phyloP scores from a whole-genome alignment of 2,329 filamentous ascomycete genomes.

The Bipolaris bicolor region DNA sequence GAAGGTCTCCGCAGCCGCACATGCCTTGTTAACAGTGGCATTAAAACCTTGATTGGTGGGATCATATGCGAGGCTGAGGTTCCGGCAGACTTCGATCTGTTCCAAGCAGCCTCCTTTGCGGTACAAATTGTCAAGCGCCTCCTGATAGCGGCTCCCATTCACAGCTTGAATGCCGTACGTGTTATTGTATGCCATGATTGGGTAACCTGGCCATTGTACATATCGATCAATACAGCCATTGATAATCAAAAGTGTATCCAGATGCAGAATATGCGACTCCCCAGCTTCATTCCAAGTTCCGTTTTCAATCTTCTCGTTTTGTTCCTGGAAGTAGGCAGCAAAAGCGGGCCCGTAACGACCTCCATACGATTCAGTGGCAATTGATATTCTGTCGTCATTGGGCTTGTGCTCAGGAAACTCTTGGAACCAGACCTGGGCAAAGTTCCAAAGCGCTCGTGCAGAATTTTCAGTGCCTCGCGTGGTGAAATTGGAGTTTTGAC shows the following conservation, averaged over 20 bases:
- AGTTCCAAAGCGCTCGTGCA: constrained; percentile 63
- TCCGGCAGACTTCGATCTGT: constrained; percentile 59
- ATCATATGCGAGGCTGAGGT: constrained; percentile 55
- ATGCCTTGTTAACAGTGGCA: constrained; percentile 48
- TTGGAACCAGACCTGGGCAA: constrained; percentile 66
- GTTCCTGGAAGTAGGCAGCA: constrained; percentile 61
- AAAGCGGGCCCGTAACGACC: constrained; percentile 65
- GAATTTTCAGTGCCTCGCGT: constrained; percentile 60
- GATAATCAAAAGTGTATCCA: constrained; percentile 63
- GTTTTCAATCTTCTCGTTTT: constrained; percentile 60
- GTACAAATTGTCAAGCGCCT: constrained; percentile 54
- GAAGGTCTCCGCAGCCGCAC: constrained; percentile 53
- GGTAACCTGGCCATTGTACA: constrained; percentile 56
- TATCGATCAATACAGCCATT: constrained; percentile 63
- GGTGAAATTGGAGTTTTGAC: constrained; percentile 51
- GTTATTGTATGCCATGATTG: constrained; percentile 62
- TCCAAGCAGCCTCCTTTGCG: constrained; percentile 60
- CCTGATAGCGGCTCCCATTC: constrained; percentile 56
- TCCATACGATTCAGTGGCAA: constrained; percentile 60
- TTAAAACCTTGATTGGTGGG: constrained; percentile 54
- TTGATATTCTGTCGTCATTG: constrained; percentile 62
- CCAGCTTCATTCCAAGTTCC: constrained; percentile 43
- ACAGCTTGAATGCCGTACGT: constrained; percentile 63
- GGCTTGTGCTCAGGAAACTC: constrained; percentile 68
- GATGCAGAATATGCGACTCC: constrained; percentile 46